These are phyloP conservation scores for Scheffersomyces stipitis DNA, from an alignment of 805 yeast genomes.

Conservation along the genomic window DNA sequence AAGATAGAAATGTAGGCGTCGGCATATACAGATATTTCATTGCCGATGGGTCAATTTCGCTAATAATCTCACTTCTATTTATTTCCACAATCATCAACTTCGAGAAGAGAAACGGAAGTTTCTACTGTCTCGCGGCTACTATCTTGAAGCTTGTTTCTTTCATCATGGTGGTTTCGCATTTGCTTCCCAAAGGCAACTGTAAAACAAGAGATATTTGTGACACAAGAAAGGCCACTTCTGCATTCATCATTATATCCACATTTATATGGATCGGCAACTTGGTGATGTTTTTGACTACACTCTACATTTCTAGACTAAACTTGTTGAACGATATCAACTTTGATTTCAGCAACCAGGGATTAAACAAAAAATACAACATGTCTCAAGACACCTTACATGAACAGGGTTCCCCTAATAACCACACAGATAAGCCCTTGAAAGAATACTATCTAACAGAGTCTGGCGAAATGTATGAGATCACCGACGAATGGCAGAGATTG, in stretches of 20 bases:
- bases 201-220: constrained; percentile 20
- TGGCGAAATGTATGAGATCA: constrained; percentile 32
- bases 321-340: constrained; percentile 32
- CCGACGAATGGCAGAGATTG: constrained; percentile 8
- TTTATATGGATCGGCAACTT: constrained; percentile 39
- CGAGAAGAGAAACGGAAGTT: constrained; percentile 40
- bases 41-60: constrained; percentile 33
- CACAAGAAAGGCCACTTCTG: constrained; percentile 34
- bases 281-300: constrained; percentile 38
- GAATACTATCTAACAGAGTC: constrained; percentile 27
- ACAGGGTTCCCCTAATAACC: constrained; percentile 1
- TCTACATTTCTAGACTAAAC: constrained; percentile 37
- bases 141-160: constrained; percentile 36
- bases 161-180: constrained; percentile 24
- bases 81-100: constrained; percentile 37
- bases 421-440: constrained; percentile 20
- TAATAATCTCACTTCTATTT: constrained; percentile 34
- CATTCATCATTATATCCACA: constrained; percentile 37
- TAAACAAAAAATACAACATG: constrained; percentile 5
- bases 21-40: constrained; percentile 38
- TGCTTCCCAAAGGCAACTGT: constrained; percentile 27
- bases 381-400: background rate
- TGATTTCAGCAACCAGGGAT: constrained; percentile 23
- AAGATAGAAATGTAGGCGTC: constrained; percentile 21
- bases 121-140: constrained; percentile 36